Evolutionary conservation across 805 yeast species (phyloP).

Genomic region (Sugiyamaella floridensis): DNA sequence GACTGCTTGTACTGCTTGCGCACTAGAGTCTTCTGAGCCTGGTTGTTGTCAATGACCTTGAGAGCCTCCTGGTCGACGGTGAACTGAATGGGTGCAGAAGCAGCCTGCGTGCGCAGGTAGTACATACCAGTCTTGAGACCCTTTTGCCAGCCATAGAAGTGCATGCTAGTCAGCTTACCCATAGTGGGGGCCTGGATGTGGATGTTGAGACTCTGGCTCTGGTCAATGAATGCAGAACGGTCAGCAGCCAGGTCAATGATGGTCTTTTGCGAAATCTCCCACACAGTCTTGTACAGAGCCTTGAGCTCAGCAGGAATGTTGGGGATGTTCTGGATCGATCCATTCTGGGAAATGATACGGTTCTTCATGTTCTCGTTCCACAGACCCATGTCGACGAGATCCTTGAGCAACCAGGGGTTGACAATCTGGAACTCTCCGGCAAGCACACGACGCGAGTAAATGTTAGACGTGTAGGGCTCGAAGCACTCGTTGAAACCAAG

Average conservation of each 20-base stretch:
- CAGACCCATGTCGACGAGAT: constrained; percentile 70
- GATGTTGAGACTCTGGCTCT: constrained; percentile 88
- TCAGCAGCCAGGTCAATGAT: constrained; percentile 84
- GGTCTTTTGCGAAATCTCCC: constrained; percentile 88
- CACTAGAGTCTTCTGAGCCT: constrained; percentile 13
- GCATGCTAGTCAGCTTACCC: constrained; percentile 97
- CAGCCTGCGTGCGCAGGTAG: constrained; percentile 95
- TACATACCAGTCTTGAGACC: constrained; percentile 99
- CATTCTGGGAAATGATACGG: constrained; percentile 65
- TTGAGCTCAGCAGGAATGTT: constrained; percentile 70
- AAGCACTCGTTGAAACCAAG: constrained; percentile 92
- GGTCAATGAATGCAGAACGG: constrained; percentile 67
- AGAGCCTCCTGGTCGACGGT: constrained; percentile 53
- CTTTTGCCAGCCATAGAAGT: constrained; percentile 97
- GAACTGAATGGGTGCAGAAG: constrained; percentile 93
- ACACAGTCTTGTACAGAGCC: constrained; percentile 82
- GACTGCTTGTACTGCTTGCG: constrained; percentile 20
- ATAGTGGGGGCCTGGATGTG: constrained; percentile 85
- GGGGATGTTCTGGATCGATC: constrained; percentile 75
- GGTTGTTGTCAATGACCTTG: constrained; percentile 22
- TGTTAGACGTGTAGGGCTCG: constrained; percentile 91
- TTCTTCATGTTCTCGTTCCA: constrained; percentile 81
- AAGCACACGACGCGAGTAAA: constrained; percentile 81
- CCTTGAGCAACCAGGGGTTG: constrained; percentile 77
- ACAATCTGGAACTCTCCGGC: constrained; percentile 94